phyloP scores from a whole-genome alignment of 2,329 filamentous ascomycete genomes.

The Talaromyces verruculosus region DNA sequence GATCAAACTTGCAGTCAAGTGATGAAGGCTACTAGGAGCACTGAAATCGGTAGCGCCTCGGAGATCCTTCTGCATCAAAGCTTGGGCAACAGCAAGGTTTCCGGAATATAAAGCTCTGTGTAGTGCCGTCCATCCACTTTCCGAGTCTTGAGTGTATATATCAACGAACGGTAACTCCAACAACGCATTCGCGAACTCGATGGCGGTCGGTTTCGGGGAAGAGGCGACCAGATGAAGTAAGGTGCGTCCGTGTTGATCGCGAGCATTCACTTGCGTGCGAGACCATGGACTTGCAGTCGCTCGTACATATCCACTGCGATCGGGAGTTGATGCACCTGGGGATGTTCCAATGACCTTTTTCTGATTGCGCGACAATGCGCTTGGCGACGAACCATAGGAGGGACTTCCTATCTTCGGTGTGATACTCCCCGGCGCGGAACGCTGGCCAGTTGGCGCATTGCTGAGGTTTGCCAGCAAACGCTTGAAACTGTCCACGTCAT shows the following conservation, averaged over 20 bases:
- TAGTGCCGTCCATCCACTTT: slow-evolving; percentile 94
- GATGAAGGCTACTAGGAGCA: slow-evolving; percentile 53
- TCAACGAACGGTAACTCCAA: slow-evolving; percentile 81
- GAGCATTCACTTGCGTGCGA: slow-evolving; percentile 75
- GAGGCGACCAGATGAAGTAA: slow-evolving; percentile 81
- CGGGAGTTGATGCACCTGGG: slow-evolving; percentile 47
- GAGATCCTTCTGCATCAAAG: slow-evolving; percentile 76
- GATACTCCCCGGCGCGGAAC: slow-evolving; percentile 29
- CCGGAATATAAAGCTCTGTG: slow-evolving; percentile 89
- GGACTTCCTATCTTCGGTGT: slow-evolving; percentile 34
- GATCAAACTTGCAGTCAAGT: slow-evolving; percentile 72
- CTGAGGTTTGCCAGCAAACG: slow-evolving; percentile 75
- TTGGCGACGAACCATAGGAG: slow-evolving; percentile 33
- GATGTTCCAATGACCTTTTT: slow-evolving; percentile 48
- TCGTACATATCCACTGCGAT: slow-evolving; percentile 28
- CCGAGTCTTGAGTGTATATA: slow-evolving; percentile 79
- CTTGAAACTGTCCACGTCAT: slow-evolving; percentile 95
- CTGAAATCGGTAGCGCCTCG: slow-evolving; percentile 64
- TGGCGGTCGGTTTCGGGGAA: slow-evolving; percentile 66
- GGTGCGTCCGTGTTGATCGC: slow-evolving; percentile 78
- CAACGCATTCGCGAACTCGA: slow-evolving; percentile 74
- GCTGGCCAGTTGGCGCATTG: slow-evolving; percentile 45
- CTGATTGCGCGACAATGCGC: slow-evolving; percentile 49
- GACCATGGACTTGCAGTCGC: slow-evolving; percentile 44
- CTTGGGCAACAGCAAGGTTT: slow-evolving; percentile 80